These are phyloP conservation scores for Penicillium glabrum DNA, from an alignment of 2,329 filamentous ascomycete genomes.

Conservation along the genomic window DNA sequence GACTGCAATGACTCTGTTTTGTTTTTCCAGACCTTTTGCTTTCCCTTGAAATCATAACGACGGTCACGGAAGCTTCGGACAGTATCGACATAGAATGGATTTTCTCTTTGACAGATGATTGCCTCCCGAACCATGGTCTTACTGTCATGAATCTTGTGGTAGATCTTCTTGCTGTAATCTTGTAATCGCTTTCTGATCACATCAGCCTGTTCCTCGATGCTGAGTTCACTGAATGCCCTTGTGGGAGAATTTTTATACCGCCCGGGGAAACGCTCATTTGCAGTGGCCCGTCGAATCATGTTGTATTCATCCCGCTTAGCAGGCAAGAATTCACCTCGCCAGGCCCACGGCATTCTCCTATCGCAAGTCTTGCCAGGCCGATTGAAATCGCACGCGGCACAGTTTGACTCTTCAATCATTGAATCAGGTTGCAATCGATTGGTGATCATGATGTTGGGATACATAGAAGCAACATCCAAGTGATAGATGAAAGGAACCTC, in stretches of 20 bases:
- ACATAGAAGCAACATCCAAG: constrained; percentile 98
- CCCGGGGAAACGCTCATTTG: constrained; percentile 89
- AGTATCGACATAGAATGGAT: constrained; percentile 97
- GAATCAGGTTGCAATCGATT: constrained; percentile 96
- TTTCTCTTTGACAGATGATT: constrained; percentile 97
- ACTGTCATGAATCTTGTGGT: constrained; percentile 97
- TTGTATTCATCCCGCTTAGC: constrained; percentile 98
- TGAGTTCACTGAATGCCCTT: constrained; percentile 77
- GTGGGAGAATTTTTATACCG: constrained; percentile 68
- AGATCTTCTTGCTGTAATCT: constrained; percentile 96
- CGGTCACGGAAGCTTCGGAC: constrained; percentile 95
- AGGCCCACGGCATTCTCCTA: constrained; percentile 90
- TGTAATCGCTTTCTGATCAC: constrained; percentile 85
- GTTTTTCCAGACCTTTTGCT: constrained; percentile 97
- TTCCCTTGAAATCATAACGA: constrained; percentile 96
- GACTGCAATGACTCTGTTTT: constrained; percentile 87
- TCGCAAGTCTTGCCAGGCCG: constrained; percentile 96
- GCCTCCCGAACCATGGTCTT: constrained; percentile 91
- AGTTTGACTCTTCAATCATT: constrained; percentile 97
- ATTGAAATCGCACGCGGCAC: constrained; percentile 97
- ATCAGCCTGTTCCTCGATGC: constrained; percentile 75
- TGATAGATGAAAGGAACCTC: constrained; percentile 95
- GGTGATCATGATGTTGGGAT: constrained; percentile 99
- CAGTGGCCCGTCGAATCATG: constrained; percentile 90
- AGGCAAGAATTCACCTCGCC: constrained; percentile 95